These are phyloP conservation scores for Aspergillus proliferans DNA, from an alignment of 2,329 filamentous ascomycete genomes.

Conservation along the genomic window DNA sequence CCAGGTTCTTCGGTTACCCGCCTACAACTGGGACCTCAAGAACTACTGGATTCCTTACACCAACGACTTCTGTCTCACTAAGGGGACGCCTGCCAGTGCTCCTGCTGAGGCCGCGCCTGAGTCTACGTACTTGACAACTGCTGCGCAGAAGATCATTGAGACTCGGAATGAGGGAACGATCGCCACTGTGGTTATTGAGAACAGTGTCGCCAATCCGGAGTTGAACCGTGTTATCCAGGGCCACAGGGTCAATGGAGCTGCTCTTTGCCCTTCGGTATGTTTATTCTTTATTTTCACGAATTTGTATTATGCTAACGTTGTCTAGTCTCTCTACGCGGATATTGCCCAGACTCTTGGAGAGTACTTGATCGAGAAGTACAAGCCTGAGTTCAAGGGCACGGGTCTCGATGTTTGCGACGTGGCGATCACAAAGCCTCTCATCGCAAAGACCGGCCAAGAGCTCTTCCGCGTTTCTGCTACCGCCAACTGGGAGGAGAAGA, in stretches of 20 bases:
- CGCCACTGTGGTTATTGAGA: constrained; percentile 29
- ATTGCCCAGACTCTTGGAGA: constrained; percentile 32
- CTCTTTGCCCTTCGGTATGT: constrained; percentile 30
- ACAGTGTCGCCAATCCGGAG: constrained; percentile 29
- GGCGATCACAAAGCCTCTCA: constrained; percentile 48
- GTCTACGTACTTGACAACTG: constrained; percentile 20
- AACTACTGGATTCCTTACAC: constrained; percentile 36
- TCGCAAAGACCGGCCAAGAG: constrained; percentile 40
- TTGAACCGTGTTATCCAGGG: constrained; percentile 30
- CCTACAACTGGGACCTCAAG: constrained; percentile 36
- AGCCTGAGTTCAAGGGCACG: constrained; percentile 23
- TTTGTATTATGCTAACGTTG: constrained; percentile 2
- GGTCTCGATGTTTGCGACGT: constrained; percentile 32
- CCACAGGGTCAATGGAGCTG: constrained; percentile 32
- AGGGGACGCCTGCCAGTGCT: constrained; percentile 21
- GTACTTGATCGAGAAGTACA: constrained; percentile 28
- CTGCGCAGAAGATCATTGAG: constrained; percentile 27
- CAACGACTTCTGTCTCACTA: constrained; percentile 30
- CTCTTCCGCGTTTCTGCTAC: constrained; percentile 33
- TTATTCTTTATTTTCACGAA: neutral
- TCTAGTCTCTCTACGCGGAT: constrained; percentile 31
- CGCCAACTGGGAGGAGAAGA: constrained; percentile 29
- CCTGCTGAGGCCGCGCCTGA: constrained; percentile 11
- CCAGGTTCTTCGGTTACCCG: constrained; percentile 29
- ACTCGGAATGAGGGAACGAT: constrained; percentile 16